A percentile compares a stretch with the other conserved stretches of the same genome.
Evolutionary conservation across 2,329 filamentous ascomycete species (phyloP).

Genomic region (Fusarium phyllophilum): DNA sequence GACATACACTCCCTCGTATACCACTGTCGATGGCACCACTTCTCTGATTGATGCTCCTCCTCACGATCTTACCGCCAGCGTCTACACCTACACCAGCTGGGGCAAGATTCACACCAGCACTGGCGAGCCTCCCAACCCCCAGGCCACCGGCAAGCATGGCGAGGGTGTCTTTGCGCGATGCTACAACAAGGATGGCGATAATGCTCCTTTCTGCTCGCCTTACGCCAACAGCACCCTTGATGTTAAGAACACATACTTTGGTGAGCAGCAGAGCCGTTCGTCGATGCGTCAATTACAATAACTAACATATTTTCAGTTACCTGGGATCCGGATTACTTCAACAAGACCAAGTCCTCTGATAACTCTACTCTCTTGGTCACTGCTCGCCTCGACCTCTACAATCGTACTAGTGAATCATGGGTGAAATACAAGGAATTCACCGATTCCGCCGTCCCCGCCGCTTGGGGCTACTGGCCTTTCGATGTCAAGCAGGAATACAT

Average conservation of each 20-base stretch:
- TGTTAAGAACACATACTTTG: constrained; percentile 61
- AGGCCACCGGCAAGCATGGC: constrained; percentile 53
- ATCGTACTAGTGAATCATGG: constrained; percentile 50
- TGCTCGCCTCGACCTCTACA: constrained; percentile 55
- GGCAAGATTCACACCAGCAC: constrained; percentile 54
- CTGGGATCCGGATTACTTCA: constrained; percentile 66
- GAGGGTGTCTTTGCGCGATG: constrained; percentile 63
- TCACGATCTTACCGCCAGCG: constrained; percentile 58
- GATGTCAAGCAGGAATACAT: constrained; percentile 53
- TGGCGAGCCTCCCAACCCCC: constrained; percentile 57
- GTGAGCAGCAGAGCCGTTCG: constrained; percentile 47
- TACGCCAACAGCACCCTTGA: constrained; percentile 55
- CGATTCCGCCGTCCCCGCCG: constrained; percentile 48
- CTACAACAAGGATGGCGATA: constrained; percentile 57
- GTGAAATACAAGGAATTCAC: constrained; percentile 50
- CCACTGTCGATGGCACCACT: constrained; percentile 58
- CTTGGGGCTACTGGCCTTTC: constrained; percentile 61
- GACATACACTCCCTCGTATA: constrained; percentile 61
- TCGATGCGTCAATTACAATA: neutral
- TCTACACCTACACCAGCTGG: constrained; percentile 51
- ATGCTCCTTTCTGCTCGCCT: constrained; percentile 65
- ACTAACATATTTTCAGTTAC: constrained; percentile 55
- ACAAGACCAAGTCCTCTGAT: constrained; percentile 52
- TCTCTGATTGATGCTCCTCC: constrained; percentile 52
- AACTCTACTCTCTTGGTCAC: constrained; percentile 48